Evolutionary conservation across 345 rosid species (phyloP), one percentile per base, ranked within the genome.

Genomic region (Raphanus sativus): DNA sequence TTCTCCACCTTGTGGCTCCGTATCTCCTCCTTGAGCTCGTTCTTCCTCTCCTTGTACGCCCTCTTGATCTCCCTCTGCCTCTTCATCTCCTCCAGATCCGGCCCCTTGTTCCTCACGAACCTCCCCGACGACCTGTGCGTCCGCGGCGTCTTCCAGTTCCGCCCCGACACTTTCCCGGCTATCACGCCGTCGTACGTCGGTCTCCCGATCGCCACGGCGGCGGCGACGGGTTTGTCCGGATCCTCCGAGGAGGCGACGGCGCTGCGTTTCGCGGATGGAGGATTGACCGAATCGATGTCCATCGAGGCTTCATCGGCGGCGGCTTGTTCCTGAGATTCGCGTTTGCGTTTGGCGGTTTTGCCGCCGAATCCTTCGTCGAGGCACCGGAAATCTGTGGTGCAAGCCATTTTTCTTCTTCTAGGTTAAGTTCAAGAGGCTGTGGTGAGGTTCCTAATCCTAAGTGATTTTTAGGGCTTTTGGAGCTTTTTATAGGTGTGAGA

Each of bases 301-400:
- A 89, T 94, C 58, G 90, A 67, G 1, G 83, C 4, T 11, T 59
- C 88, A 32, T 67, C 76, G 74, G 79, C 74, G 68, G 78, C 71
- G 32, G 77, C 80, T 8, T 80, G 68, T 28, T 74, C 78, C 13
- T 74, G 71, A 54, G 55, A 52, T 55, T 75, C 85, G 65, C 97
- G 92, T 79, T 94, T 94, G 6, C 98, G 80, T 84, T 94, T 94
- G 89, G 76, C 78, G 76, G 98, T 94, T 54, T 94, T 92, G 8
- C 98, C 98, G 77, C 98, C 98, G 81, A 94, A 94, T 58, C 98
- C 98, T 81, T 92, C 98, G 75, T 94, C 98, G 0, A 92, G 90
- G 80, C 79, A 29, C 38, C 98, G 88, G 79, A 94, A 89, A 81
- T 94, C 98, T 24, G 89, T 81, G 4, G 95, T 90, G 87, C 97